These are phyloP conservation scores for Zymoseptoria pseudotritici DNA, from an alignment of 2,329 filamentous ascomycete species.

Conservation along the genomic window DNA sequence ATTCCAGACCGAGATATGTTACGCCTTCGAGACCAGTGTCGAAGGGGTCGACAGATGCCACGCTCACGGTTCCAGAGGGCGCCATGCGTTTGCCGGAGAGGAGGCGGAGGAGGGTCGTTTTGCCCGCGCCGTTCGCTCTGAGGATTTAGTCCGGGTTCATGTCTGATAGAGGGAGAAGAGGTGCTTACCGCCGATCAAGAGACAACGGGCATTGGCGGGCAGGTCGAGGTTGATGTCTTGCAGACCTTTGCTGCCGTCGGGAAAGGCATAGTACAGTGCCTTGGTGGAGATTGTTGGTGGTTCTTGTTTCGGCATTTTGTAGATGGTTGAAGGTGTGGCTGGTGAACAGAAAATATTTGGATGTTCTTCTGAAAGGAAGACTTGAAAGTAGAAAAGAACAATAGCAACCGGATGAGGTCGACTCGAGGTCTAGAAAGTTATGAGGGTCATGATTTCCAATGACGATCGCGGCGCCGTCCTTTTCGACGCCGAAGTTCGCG, in stretches of 20 bases:
- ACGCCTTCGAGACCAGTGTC: constrained; percentile 83
- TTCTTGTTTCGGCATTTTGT: constrained; percentile 23
- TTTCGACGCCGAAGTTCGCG: neutral
- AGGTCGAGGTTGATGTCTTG: constrained; percentile 65
- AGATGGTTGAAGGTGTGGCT: neutral
- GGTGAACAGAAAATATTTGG: neutral
- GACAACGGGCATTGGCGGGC: constrained; percentile 74
- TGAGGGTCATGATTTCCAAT: constrained; percentile 5
- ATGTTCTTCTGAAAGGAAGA: neutral
- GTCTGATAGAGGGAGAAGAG: constrained; percentile 6
- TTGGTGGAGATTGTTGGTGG: constrained; percentile 62
- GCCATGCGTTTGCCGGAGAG: constrained; percentile 92
- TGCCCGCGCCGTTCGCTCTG: constrained; percentile 84
- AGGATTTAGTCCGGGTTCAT: constrained; percentile 21
- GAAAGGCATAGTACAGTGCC: constrained; percentile 80
- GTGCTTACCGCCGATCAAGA: constrained; percentile 71
- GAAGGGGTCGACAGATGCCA: constrained; percentile 86
- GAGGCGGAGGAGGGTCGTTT: constrained; percentile 91
- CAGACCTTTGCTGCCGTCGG: constrained; percentile 74
- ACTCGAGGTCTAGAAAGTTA: neutral
- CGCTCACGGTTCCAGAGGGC: constrained; percentile 63
- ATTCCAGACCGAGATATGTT: constrained; percentile 94
- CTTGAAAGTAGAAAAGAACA: neutral
- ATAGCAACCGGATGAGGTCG: neutral
- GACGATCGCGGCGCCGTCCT: neutral